These are phyloP conservation scores for Colletotrichum eleusines DNA, from an alignment of 2,329 filamentous ascomycete genomes.

Conservation along the genomic window DNA sequence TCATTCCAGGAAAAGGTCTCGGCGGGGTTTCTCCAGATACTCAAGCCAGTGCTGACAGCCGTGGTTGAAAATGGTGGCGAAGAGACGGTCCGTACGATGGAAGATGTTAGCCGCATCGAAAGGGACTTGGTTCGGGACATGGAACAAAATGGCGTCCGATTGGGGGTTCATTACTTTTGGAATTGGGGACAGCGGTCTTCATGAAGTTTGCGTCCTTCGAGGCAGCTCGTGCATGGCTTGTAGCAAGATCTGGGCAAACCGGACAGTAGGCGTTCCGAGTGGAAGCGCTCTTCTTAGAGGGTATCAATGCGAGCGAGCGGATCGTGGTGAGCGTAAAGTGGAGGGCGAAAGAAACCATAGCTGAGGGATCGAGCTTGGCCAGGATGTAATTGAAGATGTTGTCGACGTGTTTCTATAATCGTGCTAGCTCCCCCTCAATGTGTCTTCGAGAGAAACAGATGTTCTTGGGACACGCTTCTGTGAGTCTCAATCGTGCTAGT, in stretches of 20 bases:
- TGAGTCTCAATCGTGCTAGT: background rate
- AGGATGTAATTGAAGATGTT: background rate
- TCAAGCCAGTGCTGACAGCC: slow-evolving; percentile 16
- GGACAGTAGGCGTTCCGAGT: background rate
- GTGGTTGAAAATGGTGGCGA: slow-evolving; percentile 25
- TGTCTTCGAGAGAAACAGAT: background rate
- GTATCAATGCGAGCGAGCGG: background rate
- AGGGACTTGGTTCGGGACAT: slow-evolving; percentile 11
- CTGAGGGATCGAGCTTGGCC: background rate
- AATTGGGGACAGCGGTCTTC: slow-evolving; percentile 17
- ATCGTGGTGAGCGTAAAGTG: background rate
- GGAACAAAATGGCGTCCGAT: slow-evolving; percentile 14
- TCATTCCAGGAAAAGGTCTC: background rate
- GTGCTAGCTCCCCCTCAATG: background rate
- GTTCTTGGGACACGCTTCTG: background rate
- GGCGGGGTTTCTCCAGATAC: background rate
- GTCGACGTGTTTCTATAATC: background rate
- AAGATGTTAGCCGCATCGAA: slow-evolving; percentile 23
- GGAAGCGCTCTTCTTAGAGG: background rate
- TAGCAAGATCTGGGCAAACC: background rate
- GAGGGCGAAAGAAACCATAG: background rate
- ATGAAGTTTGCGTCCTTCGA: background rate
- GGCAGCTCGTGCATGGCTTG: background rate
- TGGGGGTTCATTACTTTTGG: slow-evolving; percentile 27
- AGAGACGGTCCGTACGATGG: slow-evolving; percentile 28